These are phyloP conservation scores for Colletotrichum camelliae DNA, from an alignment of 2,329 filamentous ascomycete species.

Conservation along the genomic window DNA sequence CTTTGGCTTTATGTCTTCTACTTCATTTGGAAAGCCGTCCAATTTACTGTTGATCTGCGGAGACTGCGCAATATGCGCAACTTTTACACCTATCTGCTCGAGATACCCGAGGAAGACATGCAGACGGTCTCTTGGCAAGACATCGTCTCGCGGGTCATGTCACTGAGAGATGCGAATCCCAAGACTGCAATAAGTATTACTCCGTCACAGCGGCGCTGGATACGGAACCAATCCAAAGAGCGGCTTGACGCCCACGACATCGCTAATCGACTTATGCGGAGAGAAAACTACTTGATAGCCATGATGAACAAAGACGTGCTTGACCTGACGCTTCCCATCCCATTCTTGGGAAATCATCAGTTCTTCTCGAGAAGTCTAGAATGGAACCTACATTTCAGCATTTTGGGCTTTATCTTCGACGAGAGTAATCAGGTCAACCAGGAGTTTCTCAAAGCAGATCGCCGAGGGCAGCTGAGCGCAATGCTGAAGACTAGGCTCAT, in stretches of 20 bases:
- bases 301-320: conserved; percentile 97
- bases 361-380: conserved; percentile 89
- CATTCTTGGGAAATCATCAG: conserved; percentile 79
- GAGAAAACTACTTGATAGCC: conserved; percentile 96
- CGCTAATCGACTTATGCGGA: conserved; percentile 93
- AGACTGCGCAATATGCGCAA: conserved; percentile 80
- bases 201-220: conserved; percentile 56
- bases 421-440: conserved; percentile 85
- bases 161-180: conserved; percentile 84
- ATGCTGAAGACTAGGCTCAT: conserved; percentile 79
- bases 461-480: conserved; percentile 78
- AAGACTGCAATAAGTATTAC: conserved; percentile 69
- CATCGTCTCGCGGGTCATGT: conserved; percentile 84
- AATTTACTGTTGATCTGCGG: conserved; percentile 75
- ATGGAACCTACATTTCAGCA: conserved; percentile 89
- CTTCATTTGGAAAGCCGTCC: conserved; percentile 81
- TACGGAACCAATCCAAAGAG: conserved; percentile 89
- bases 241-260: conserved; percentile 96
- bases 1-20: conserved; percentile 88
- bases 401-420: conserved; percentile 95
- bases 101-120: conserved; percentile 83
- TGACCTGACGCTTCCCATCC: conserved; percentile 84
- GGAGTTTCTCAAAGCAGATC: conserved; percentile 83
- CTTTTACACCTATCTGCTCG: conserved; percentile 83
- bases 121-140: conserved; percentile 96